Percentiles rank a stretch among this genome's conserved stretches.
Conservation (phyloP, 192 early-diverging fungal species). For the Piromyces finnis region DNA sequence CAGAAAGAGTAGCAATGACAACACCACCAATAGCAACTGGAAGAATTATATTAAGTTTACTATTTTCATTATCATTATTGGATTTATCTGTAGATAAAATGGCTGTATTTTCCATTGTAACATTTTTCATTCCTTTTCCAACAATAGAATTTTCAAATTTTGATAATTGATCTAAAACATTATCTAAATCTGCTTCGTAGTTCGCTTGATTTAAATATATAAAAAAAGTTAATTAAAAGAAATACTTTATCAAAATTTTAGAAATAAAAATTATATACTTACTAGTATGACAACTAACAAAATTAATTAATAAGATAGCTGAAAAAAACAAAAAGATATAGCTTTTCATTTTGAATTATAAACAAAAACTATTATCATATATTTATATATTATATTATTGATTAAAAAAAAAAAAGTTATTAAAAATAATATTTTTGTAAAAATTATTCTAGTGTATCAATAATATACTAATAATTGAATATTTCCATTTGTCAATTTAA, state of each 20-base stretch:
- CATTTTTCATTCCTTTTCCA: neutral
- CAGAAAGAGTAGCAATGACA: neutral
- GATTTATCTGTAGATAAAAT: neutral
- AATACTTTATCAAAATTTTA: no score
- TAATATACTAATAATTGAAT: no score
- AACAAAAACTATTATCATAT: no score
- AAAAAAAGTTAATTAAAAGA: no score
- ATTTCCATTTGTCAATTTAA: no score
- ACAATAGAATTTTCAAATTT: neutral
- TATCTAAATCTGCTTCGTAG: neutral
- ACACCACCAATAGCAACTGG: neutral
- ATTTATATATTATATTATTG: no score
- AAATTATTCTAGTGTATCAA: no score
- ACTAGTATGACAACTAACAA: neutral
- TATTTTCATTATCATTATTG: neutral
- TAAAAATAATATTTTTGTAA: no score
- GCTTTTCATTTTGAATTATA: neutral
- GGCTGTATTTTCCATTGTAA: neutral
- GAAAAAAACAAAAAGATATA: neutral
- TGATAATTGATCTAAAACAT: neutral
- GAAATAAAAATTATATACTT: neutral
- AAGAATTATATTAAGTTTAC: neutral
- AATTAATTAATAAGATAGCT: neutral
- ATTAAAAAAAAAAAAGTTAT: no score
- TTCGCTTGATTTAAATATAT: no score